phyloP scores from a whole-genome alignment of 495 filamentous ascomycete species.

The Diplogelasinospora grovesii region DNA sequence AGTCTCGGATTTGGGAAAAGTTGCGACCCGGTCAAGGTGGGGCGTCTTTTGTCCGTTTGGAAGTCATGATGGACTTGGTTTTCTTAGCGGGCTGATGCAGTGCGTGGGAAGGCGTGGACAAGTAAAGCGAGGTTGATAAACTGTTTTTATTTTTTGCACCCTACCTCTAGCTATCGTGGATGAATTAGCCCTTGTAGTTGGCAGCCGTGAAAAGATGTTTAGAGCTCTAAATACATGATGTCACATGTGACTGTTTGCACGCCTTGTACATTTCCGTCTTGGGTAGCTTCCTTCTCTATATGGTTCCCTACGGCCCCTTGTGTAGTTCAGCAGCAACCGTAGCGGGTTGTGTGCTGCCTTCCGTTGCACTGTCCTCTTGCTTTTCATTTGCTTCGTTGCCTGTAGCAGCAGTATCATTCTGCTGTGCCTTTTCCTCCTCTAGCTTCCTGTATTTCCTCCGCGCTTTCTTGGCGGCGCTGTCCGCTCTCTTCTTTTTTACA shows the following conservation, averaged over 20 bases:
- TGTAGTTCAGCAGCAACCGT: too few species aligned
- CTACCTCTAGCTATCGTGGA: constrained; percentile 10
- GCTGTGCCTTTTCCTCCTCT: constrained; percentile 6
- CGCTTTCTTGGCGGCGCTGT: constrained; percentile 43
- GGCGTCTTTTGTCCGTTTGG: constrained; percentile 38
- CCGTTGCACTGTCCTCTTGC: background rate
- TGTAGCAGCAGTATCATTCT: background rate
- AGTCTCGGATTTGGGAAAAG: constrained; percentile 46
- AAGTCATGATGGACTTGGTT: constrained; percentile 37
- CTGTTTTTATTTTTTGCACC: constrained; percentile 19
- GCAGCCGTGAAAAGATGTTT: constrained; percentile 9
- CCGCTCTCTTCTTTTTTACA: constrained; percentile 40
- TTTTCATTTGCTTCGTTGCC: too few species aligned
- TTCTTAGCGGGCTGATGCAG: constrained; percentile 31
- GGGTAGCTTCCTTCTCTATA: background rate
- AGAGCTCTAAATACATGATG: constrained; percentile 9
- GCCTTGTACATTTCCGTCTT: background rate
- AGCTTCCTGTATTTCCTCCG: constrained; percentile 44
- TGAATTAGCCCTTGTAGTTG: constrained; percentile 14
- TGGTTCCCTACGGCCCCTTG: background rate
- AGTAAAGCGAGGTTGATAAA: constrained; percentile 45
- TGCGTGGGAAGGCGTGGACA: constrained; percentile 35
- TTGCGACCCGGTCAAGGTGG: constrained; percentile 40
- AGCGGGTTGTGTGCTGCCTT: too few species aligned
- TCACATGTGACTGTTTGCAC: background rate